Base-by-base conservation (phyloP, 176 grass and related monocot genomes). In the Oryza brachyantha region DNA sequence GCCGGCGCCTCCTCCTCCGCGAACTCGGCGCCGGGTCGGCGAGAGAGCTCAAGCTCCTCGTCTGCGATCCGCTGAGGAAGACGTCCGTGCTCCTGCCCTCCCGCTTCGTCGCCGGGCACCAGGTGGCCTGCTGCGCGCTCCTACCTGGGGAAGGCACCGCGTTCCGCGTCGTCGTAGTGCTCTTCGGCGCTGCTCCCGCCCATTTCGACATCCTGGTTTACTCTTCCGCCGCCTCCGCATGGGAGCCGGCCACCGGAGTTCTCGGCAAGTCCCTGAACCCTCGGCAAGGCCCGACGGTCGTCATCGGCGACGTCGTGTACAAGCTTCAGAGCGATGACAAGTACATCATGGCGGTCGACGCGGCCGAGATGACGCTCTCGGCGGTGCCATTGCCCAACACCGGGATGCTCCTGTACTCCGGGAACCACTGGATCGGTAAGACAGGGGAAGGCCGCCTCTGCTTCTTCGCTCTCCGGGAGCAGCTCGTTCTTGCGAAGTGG, bases 401-500 rank as follows among this genome's bases (percentile, higher is more conserved):
- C 17, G 24, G 34, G 22, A 74, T 21, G 34, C 12, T 1, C 1
- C 66, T 92, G 0, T 61, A 77, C 59, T 8, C 36, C 1, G 86
- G 90, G 4, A 92, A 92, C 64, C 71, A 84, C 28, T 86, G 75
- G 75, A 74, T 92, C 24, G 90, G 86, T 29, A 89, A 82, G 80
- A 73, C 90, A 0, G 10, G 11, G 29, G 79, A 89, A 2, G 86
- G 58, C 34, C 45, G 48, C 0, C 83, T 92, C 45, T 89, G 86
- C 50, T 86, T 92, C 67, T 92, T 92, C 21, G 45, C 55, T 0
- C 73, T 92, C 46, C 41, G 45, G 52, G 79, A 89, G 42, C 84
- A 74, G 27, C 43, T 82, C 0, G 6, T 50, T 19, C 81, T 86
- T 0, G 57, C 19, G 42, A 61, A 14, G 13, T 86, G 84, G 79